These are phyloP conservation scores for Cladophialophora immunda DNA, from an alignment of 2,329 filamentous ascomycete species.

Conservation along the genomic window DNA sequence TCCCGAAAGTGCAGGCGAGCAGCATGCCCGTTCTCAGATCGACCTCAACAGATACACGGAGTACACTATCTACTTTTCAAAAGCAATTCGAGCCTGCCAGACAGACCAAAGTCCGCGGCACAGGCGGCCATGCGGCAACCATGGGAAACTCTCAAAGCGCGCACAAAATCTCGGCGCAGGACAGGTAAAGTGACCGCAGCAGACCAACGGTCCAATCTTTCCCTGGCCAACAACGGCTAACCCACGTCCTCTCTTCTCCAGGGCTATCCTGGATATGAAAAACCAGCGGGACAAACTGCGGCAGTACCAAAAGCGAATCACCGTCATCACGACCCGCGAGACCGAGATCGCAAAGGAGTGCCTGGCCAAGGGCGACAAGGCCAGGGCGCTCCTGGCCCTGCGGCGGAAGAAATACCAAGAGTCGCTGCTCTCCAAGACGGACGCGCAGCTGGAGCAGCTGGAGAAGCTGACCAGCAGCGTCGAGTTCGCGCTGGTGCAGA, in stretches of 20 bases:
- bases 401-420: conserved; percentile 98
- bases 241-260: conserved; percentile 50
- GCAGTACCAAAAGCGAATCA: conserved; percentile 92
- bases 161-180: conserved; percentile 77
- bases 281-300: conserved; percentile 96
- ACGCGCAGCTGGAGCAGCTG: conserved; percentile 90
- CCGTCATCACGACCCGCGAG: conserved; percentile 83
- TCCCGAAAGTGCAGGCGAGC: neutral
- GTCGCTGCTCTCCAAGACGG: conserved; percentile 84
- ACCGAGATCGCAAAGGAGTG: conserved; percentile 86
- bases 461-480: conserved; percentile 88
- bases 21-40: neutral
- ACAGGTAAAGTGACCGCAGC: conserved; percentile 79
- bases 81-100: neutral
- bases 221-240: neutral
- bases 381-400: conserved; percentile 83
- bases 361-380: conserved; percentile 79
- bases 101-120: neutral
- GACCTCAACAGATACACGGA: neutral
- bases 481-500: conserved; percentile 96
- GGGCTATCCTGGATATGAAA: conserved; percentile 97
- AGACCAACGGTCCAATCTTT: too few relatives aligned
- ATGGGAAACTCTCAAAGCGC: conserved; percentile 74
- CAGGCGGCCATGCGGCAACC: conserved; percentile 32
- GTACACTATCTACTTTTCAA: neutral